Base-by-base conservation (phyloP, 129 eudicot genomes). In the Dittrichia graveolens region DNA sequence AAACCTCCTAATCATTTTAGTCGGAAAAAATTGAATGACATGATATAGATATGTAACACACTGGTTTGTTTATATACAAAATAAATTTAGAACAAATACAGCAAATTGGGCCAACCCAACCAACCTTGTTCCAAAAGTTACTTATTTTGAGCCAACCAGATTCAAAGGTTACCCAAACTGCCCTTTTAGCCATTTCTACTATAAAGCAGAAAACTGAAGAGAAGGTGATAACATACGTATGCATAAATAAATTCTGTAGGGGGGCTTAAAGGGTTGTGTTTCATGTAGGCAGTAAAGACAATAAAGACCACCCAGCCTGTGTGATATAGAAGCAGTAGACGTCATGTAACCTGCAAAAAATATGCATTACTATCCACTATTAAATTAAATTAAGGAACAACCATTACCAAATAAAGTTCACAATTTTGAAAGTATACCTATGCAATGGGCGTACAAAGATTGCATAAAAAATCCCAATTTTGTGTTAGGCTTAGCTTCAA, bases 181-280 rank as follows among this genome's bases (percentile, higher is more conserved):
- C 45, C 57, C 72, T 13, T 34, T 50, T 67, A 48, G 8, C 34
- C 45, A 43, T 44, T 44, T 71, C 34, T 42, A 65, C 6, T 15
- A 15, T 75, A n/a, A 35, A 65, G 67, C 46, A 65, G 65, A 66
- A 11, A 65, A 65, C 5, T 52, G 72, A 52, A 34, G 46, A 39
- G 74, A 39, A 64, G 14, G 74, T 46, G n/a, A 57, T 16, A 75
- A 71, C 84, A 56, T 80, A 92, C 97, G 89, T 77, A 74, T 81
- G 65, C 90, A 89, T 35, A 92, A 12, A 83, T 89, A 92, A 41
- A 92, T 83, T 65, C 72, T 84, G 85, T 81, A 92, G 34, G 96
- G 91, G 56, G 98, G 96, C 56, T 92, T 92, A 79, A 83, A 89
- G 41, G 95, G 94, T 69, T 92, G 98, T 39, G 96, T 86, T 81